Conservation (phyloP, 2,329 filamentous ascomycete genomes). For the Didymella glomerata region DNA sequence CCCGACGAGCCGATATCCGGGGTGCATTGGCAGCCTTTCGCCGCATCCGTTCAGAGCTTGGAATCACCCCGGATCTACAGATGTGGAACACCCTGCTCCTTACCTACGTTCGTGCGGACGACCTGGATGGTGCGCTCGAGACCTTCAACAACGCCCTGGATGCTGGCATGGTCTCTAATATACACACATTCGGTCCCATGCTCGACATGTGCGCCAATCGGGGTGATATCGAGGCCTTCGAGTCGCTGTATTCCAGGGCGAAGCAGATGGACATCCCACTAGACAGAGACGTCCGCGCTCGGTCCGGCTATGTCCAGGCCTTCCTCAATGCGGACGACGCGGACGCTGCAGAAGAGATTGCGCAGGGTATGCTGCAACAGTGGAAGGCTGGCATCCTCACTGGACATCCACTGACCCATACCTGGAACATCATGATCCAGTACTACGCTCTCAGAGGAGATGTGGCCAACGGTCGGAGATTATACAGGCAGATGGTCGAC, state of each 20-base stretch:
- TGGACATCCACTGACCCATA: constrained; percentile 63
- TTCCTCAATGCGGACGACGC: constrained; percentile 60
- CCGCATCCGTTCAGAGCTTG: constrained; percentile 65
- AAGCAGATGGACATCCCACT: constrained; percentile 53
- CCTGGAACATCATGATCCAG: constrained; percentile 82
- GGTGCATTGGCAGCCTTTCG: constrained; percentile 69
- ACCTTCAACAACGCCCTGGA: constrained; percentile 69
- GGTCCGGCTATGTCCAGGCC: constrained; percentile 67
- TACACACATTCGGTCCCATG: constrained; percentile 73
- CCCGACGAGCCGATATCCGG: constrained; percentile 70
- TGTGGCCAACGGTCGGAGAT: constrained; percentile 60
- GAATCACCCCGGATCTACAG: constrained; percentile 63
- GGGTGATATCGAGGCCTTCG: constrained; percentile 76
- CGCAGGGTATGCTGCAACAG: constrained; percentile 66
- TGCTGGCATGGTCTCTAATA: constrained; percentile 62
- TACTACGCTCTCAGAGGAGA: constrained; percentile 73
- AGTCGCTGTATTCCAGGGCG: constrained; percentile 71
- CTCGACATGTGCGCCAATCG: constrained; percentile 75
- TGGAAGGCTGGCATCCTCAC: constrained; percentile 49
- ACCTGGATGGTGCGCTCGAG: constrained; percentile 71
- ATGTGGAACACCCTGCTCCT: constrained; percentile 82
- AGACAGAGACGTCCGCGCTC: constrained; percentile 32
- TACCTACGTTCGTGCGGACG: constrained; percentile 70
- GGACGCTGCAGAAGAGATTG: constrained; percentile 57
- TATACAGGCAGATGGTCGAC: constrained; percentile 65